Evolutionary conservation across 306 rosid genomes (phyloP), one percentile per base, ranked within the genome.

Genomic region (Prunus armeniaca): DNA sequence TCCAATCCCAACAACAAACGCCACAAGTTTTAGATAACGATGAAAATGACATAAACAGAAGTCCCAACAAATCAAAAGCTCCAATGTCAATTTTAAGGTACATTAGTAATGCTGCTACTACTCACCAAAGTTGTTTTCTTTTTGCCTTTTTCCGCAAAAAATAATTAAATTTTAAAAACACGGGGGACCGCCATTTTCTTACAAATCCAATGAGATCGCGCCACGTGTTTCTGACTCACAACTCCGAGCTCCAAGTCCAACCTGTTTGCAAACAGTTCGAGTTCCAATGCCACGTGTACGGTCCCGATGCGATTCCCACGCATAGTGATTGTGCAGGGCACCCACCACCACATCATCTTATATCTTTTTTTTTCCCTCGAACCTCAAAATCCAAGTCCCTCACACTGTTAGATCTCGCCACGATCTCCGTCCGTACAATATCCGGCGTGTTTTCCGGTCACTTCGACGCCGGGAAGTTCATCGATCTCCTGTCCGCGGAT

Each of bases 261-360:
- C 22, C 38, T 57, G 22, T 30, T 24, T 12, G 69, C 41, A 57
- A 74, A 65, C 75, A 5, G 56, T 73, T 68, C 47, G 67, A 56
- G 70, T 70, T 81, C 52, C 34, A 0, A 3, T 64, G 1, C 56
- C 84, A 86, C 89, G 89, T 84, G 93, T 75, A 80, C 83, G 90
- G 68, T 1, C 12, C 9, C 10, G 81, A 84, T 75, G 22, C 3
- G 24, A 6, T 57, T 22, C 52, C 32, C 60, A 81, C 17, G 22
- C 54, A 51, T n/a, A 18, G 58, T 56, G 28, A 88, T 86, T 89
- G 87, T 71, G 93, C 86, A 84, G 69, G 74, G 75, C 89, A 78
- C 57, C 47, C 77, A 38, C 43, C 43, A 38, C 43, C 9, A 25
- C 57, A 46, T 86, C 79, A 70, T 71, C 64, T 32, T 61, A 70